Evolutionary conservation across 2,329 filamentous ascomycete species (phyloP), one percentile per base, ranked within the genome.

Genomic region (Basipetospora chlamydospora): DNA sequence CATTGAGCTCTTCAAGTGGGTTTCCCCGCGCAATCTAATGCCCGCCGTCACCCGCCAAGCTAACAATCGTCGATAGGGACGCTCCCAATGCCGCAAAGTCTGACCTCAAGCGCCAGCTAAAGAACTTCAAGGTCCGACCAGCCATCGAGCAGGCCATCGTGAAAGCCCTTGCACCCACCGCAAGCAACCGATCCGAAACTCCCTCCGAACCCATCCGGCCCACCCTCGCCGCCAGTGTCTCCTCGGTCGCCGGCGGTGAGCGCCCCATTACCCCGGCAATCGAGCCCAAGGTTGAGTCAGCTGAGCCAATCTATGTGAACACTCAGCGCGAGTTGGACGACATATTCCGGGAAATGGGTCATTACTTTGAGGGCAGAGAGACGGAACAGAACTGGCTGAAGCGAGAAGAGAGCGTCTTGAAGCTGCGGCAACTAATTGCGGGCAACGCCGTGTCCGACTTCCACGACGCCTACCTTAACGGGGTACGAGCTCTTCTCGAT

Each of bases 381-480:
- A 76, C 80, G 1, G 88, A 96, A 52, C 75, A 82, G 41, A 96
- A 96, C 51, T 96, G 88, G 88, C 55, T 83, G 47, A 77, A 80
- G 46, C 72, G 88, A 53, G 88, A 96, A 55, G 81, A 88, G 60
- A 79, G 73, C 50, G 70, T 86, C 26, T 70, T 69, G 6, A 87
- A 81, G 45, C 59, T 96, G 33, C 75, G 88, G 36, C 73, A 76
- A 43, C 67, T 95, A 18, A 73, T 84, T 35, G 82, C 80, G 42
- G 88, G 88, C 39, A 96, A 96, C 53, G 81, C 79, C 5, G 73
- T 81, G 1, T 68, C 70, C 18, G 84, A 93, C 43, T 94, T 80
- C 48, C 67, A 74, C 28, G 73, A 77, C 21, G 63, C 69, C 3
- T 93, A 86, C 49, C 52, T 92, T 28, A 57, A 64, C 3, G 74